These are phyloP conservation scores for Carex sylvatica DNA, from an alignment of 202 grass and related monocot species.

Conservation along the genomic window DNA sequence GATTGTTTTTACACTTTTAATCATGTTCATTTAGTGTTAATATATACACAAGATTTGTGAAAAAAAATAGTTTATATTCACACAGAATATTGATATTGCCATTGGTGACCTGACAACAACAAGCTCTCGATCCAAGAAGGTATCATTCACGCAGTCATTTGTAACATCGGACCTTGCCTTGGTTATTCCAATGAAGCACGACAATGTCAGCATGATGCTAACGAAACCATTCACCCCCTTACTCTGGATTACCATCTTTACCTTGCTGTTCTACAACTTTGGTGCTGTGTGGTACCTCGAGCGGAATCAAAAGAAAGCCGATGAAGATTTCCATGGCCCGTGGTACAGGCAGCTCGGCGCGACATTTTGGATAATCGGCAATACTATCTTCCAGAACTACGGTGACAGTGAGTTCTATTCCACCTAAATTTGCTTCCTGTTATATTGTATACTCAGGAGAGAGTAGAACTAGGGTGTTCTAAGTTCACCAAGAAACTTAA, in stretches of 20 bases:
- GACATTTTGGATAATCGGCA: slow-evolving; percentile 33
- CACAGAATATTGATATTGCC: slow-evolving; percentile 23
- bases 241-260: slow-evolving; percentile 31
- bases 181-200: slow-evolving; percentile 18
- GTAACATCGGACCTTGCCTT: slow-evolving; percentile 30
- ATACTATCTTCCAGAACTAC: slow-evolving; percentile 25
- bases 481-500: too few species aligned
- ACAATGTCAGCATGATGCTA: slow-evolving; percentile 23
- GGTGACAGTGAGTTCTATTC: neutral
- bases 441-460: too few species aligned
- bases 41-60: neutral
- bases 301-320: neutral
- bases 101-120: slow-evolving; percentile 33
- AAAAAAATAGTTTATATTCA: neutral
- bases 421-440: too few species aligned
- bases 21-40: too few species aligned
- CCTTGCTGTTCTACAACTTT: slow-evolving; percentile 1
- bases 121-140: neutral
- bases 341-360: slow-evolving; percentile 23
- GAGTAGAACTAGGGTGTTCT: too few species aligned
- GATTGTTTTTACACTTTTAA: too few species aligned
- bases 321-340: slow-evolving; percentile 13
- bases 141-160: slow-evolving; percentile 29
- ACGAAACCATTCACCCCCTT: slow-evolving; percentile 19
- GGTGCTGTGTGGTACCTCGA: slow-evolving; percentile 34